Percentiles rank a stretch among this genome's conserved stretches.
These are phyloP conservation scores for Tephrocybe sp. DNA, from an alignment of 768 basidiomycete species.

Conservation along the genomic window DNA sequence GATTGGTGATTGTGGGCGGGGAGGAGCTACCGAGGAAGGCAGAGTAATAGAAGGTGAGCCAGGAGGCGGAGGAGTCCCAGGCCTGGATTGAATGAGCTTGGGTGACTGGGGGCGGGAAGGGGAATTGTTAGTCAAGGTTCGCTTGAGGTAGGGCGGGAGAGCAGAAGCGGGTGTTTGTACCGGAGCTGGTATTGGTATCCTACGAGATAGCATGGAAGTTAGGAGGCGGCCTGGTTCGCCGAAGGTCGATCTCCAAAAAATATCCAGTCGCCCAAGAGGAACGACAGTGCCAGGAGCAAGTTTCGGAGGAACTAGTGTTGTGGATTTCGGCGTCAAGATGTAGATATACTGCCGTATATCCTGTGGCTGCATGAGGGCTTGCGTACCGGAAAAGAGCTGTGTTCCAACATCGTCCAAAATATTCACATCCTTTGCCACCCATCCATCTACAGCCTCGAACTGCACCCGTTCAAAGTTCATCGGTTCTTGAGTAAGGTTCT, in stretches of 20 bases:
- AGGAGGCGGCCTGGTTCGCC: conserved; percentile 85
- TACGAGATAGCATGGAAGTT: conserved; percentile 84
- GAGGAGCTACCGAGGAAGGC: conserved; percentile 35
- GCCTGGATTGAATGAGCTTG: conserved; percentile 47
- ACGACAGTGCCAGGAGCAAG: conserved; percentile 69
- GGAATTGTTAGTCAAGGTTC: conserved; percentile 35
- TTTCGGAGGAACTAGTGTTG: conserved; percentile 42
- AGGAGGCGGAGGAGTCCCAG: conserved; percentile 53
- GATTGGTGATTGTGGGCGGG: conserved; percentile 33
- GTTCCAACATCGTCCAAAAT: conserved; percentile 27
- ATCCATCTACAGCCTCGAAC: conserved; percentile 70
- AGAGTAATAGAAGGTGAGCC: conserved; percentile 43
- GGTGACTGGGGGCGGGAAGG: conserved; percentile 61
- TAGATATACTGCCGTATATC: conserved; percentile 88
- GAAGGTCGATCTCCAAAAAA: conserved; percentile 82
- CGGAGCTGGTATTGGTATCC: conserved; percentile 57
- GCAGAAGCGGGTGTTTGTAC: conserved; percentile 61
- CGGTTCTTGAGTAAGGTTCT: conserved; percentile 77
- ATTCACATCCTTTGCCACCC: conserved; percentile 60
- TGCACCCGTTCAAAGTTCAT: conserved; percentile 81
- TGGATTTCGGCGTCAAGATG: conserved; percentile 56
- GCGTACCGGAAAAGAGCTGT: conserved; percentile 56
- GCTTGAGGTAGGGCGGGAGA: conserved; percentile 74
- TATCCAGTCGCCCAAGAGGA: conserved; percentile 83
- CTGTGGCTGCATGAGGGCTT: conserved; percentile 77